A percentile compares a stretch with the other conserved stretches of the same genome.
phyloP scores from a whole-genome alignment of 2,329 filamentous ascomycete species.

The Exophiala viscosa region DNA sequence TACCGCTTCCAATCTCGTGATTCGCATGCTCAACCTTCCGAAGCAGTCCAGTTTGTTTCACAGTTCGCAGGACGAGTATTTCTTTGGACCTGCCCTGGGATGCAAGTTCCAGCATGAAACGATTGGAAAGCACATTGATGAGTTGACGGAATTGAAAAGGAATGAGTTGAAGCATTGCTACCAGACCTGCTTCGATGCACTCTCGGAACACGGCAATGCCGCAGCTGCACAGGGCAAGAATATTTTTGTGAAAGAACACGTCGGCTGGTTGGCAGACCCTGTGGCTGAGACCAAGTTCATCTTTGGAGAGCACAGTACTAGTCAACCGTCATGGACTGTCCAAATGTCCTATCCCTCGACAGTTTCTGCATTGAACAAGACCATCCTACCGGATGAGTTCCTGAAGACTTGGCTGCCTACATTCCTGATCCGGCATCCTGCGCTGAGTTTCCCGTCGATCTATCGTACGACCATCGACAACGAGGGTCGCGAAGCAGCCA shows the following conservation, averaged over 20 bases:
- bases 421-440: conserved; percentile 41
- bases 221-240: conserved; percentile 31
- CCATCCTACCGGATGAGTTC: conserved; percentile 36
- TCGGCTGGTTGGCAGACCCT: conserved; percentile 25
- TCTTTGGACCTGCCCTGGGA: conserved; percentile 28
- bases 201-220: conserved; percentile 28
- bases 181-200: conserved; percentile 30
- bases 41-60: conserved; percentile 26
- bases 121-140: conserved; percentile 20
- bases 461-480: conserved; percentile 33
- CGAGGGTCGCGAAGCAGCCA: conserved; percentile 14
- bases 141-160: conserved; percentile 33
- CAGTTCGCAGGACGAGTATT: conserved; percentile 28
- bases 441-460: conserved; percentile 38
- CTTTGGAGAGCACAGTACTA: not conserved
- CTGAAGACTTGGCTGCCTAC: conserved; percentile 34
- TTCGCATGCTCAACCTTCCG: conserved; percentile 32
- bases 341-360: conserved; percentile 11
- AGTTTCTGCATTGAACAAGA: conserved; percentile 33
- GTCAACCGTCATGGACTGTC: conserved; percentile 20
- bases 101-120: conserved; percentile 13
- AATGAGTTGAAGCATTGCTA: conserved; percentile 25
- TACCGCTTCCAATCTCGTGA: conserved; percentile 35
- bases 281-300: conserved; percentile 4
- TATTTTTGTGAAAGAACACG: conserved; percentile 39